phyloP scores from a whole-genome alignment of 768 basidiomycete species.

The Trametes cinnabarina region DNA sequence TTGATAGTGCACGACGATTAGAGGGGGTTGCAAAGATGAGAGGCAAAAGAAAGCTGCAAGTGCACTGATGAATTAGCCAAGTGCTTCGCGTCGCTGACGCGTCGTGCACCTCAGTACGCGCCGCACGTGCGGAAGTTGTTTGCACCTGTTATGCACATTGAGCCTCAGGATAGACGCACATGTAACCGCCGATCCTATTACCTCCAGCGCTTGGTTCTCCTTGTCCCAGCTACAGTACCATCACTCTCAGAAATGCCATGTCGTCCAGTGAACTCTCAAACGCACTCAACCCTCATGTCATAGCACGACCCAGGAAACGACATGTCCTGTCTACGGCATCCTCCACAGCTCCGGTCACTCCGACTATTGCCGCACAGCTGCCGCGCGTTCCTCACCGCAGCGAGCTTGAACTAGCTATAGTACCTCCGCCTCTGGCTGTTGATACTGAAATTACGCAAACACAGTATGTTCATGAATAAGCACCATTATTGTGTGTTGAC shows the following conservation, averaged over 20 bases:
- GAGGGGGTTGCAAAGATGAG: neutral
- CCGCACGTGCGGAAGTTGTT: slow-evolving; percentile 24
- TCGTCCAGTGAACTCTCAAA: slow-evolving; percentile 74
- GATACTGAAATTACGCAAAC: slow-evolving; percentile 3
- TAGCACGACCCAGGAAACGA: slow-evolving; percentile 31
- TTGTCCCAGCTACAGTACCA: neutral
- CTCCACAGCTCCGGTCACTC: neutral
- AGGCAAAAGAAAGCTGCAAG: slow-evolving; percentile 1
- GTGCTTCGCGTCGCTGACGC: slow-evolving; percentile 41
- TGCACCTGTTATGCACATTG: slow-evolving; percentile 20
- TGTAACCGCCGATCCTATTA: neutral
- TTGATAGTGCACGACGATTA: neutral
- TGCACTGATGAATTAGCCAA: neutral
- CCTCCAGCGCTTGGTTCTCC: neutral
- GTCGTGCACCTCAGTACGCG: slow-evolving; percentile 27
- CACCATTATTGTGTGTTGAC: neutral
- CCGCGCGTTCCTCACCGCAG: slow-evolving; percentile 56
- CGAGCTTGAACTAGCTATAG: slow-evolving; percentile 63
- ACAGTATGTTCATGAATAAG: neutral
- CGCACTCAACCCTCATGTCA: slow-evolving; percentile 70
- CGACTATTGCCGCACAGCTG: slow-evolving; percentile 31
- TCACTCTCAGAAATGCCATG: slow-evolving; percentile 37
- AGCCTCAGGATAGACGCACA: neutral
- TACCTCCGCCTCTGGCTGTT: slow-evolving; percentile 35
- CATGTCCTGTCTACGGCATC: neutral